Conservation (phyloP, 2,329 filamentous ascomycete genomes). For the Calonectria pteridis region DNA sequence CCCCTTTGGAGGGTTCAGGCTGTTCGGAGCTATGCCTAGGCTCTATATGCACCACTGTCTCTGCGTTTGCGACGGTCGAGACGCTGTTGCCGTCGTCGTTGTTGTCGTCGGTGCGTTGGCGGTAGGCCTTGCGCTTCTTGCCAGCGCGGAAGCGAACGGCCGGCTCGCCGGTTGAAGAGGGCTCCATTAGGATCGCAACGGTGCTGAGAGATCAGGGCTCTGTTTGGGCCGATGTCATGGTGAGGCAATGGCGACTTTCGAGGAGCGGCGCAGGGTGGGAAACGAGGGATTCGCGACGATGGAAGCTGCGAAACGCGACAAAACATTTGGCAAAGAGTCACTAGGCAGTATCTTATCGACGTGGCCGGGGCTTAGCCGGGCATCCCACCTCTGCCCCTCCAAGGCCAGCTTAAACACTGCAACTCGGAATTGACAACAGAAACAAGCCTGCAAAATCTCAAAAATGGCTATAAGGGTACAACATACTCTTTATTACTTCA, state of each 20-base stretch:
- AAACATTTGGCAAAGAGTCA: background rate
- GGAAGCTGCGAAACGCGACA: background rate
- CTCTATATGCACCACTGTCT: background rate
- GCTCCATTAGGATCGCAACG: constrained; percentile 36
- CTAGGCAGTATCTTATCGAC: constrained; percentile 11
- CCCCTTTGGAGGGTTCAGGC: background rate
- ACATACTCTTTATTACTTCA: background rate
- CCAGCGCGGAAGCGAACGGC: constrained; percentile 65
- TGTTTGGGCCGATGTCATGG: background rate
- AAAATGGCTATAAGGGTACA: constrained; percentile 53
- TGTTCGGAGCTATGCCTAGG: constrained; percentile 18
- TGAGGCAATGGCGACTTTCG: background rate
- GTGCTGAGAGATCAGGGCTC: background rate
- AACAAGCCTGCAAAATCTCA: background rate
- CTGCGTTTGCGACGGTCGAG: background rate
- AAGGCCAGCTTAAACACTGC: background rate
- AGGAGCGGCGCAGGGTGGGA: background rate
- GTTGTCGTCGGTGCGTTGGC: constrained; percentile 60
- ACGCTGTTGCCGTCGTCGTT: constrained; percentile 13
- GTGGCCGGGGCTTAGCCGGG: constrained; percentile 24
- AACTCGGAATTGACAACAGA: background rate
- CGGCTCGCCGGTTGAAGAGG: constrained; percentile 37
- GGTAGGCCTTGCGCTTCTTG: constrained; percentile 72
- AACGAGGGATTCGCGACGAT: background rate
- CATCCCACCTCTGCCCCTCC: constrained; percentile 18